Percentiles rank a stretch among this genome's conserved stretches.
These are phyloP conservation scores for Cercophora samala DNA, from an alignment of 495 filamentous ascomycete species.

Conservation along the genomic window DNA sequence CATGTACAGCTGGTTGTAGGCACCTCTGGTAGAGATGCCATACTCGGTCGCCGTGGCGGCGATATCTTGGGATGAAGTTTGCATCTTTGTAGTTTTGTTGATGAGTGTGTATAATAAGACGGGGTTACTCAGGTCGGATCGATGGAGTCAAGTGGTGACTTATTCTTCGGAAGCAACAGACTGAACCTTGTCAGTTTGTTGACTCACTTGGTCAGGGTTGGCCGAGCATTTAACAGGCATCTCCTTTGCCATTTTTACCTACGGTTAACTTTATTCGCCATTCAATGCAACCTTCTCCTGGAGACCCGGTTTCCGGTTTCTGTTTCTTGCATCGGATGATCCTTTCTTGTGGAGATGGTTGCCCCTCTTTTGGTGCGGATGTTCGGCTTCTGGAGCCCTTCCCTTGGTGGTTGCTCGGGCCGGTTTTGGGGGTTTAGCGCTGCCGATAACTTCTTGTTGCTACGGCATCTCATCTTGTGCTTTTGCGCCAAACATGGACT, in stretches of 20 bases:
- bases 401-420: background rate
- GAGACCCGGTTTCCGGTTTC: background rate
- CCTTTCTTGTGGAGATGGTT: background rate
- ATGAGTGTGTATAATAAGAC: background rate
- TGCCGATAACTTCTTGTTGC: background rate
- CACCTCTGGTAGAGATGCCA: slow-evolving; percentile 11
- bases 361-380: background rate
- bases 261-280: background rate
- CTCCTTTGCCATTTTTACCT: background rate
- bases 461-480: too few species aligned
- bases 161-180: background rate
- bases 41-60: background rate
- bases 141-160: background rate
- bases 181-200: background rate
- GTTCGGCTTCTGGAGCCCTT: background rate
- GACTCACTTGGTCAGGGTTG: background rate
- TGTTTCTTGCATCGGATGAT: background rate
- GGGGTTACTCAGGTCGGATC: background rate
- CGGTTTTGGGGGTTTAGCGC: background rate
- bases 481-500: too few species aligned
- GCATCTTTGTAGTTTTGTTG: background rate
- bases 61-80: background rate
- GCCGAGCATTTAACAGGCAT: background rate
- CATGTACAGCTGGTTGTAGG: slow-evolving; percentile 13
- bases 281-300: background rate